Conservation (phyloP, 1,139 yeast species). For the Pichia sp. region DNA sequence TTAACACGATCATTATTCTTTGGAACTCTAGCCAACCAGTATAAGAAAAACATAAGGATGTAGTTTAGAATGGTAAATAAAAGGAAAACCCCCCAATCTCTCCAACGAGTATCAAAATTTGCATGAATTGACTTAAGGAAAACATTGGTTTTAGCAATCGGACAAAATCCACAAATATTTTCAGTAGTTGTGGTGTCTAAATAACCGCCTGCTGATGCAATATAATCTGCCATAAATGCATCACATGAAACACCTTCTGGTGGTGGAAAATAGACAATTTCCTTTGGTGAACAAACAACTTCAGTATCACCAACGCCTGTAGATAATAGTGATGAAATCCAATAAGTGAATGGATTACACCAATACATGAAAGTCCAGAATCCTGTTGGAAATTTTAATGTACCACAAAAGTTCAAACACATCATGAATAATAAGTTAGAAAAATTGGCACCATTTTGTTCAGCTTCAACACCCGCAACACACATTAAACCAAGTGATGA, state of each 20-base stretch:
- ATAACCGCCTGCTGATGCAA: slow-evolving; percentile 38
- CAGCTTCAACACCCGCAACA: slow-evolving; percentile 35
- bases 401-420: slow-evolving; percentile 53
- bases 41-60: slow-evolving; percentile 32
- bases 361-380: slow-evolving; percentile 57
- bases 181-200: slow-evolving; percentile 36
- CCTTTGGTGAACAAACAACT: slow-evolving; percentile 41
- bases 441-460: slow-evolving; percentile 39
- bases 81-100: slow-evolving; percentile 52
- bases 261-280: slow-evolving; percentile 43
- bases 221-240: slow-evolving; percentile 35
- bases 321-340: slow-evolving; percentile 41
- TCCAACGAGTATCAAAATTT: slow-evolving; percentile 43
- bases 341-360: slow-evolving; percentile 50
- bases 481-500: slow-evolving; percentile 37
- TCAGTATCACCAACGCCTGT: slow-evolving; percentile 37
- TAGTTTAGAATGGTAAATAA: slow-evolving; percentile 42
- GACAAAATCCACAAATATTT: slow-evolving; percentile 39
- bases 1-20: slow-evolving; percentile 24
- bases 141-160: slow-evolving; percentile 33
- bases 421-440: slow-evolving; percentile 40
- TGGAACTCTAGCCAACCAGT: slow-evolving; percentile 35
- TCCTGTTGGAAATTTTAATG: slow-evolving; percentile 44
- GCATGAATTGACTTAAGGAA: slow-evolving; percentile 29
- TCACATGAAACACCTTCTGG: slow-evolving; percentile 43